Evolutionary conservation across 1,139 yeast genomes (phyloP).

Genomic region (Zygosaccharomyces pseudobailii): DNA sequence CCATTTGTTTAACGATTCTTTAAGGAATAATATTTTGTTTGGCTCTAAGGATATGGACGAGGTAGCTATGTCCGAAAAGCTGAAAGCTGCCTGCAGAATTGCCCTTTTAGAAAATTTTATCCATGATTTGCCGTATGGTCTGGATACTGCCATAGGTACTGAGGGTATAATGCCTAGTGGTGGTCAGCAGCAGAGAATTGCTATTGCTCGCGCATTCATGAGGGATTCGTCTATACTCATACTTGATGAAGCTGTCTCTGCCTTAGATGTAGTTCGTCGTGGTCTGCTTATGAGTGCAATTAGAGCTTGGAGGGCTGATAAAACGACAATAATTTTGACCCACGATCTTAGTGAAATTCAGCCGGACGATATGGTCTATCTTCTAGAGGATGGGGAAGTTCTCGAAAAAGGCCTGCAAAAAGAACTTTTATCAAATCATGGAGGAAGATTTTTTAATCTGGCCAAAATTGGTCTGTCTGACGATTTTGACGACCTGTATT

Average conservation of each 20-base stretch:
- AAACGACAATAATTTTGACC: conserved; percentile 74
- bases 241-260: conserved; percentile 82
- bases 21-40: conserved; percentile 60
- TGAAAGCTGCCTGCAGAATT: conserved; percentile 48
- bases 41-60: conserved; percentile 31
- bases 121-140: conserved; percentile 46
- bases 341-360: conserved; percentile 64
- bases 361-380: conserved; percentile 48
- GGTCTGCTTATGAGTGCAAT: conserved; percentile 45
- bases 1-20: conserved; percentile 56
- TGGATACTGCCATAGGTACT: conserved; percentile 48
- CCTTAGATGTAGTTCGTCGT: conserved; percentile 57
- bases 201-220: conserved; percentile 75
- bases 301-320: conserved; percentile 56
- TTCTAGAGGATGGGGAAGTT: conserved; percentile 56
- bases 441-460: conserved; percentile 6
- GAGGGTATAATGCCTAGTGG: conserved; percentile 65
- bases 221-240: conserved; percentile 70
- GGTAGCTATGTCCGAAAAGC: conserved; percentile 22
- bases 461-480: conserved; percentile 1
- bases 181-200: conserved; percentile 81
- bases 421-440: conserved; percentile 28
- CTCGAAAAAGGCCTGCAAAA: conserved; percentile 41
- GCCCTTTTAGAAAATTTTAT: conserved; percentile 49
- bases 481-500: conserved; percentile 5